A percentile compares a stretch with the other conserved stretches of the same genome.
phyloP scores from a whole-genome alignment of 2,329 filamentous ascomycete genomes.

The Claviceps sp. region DNA sequence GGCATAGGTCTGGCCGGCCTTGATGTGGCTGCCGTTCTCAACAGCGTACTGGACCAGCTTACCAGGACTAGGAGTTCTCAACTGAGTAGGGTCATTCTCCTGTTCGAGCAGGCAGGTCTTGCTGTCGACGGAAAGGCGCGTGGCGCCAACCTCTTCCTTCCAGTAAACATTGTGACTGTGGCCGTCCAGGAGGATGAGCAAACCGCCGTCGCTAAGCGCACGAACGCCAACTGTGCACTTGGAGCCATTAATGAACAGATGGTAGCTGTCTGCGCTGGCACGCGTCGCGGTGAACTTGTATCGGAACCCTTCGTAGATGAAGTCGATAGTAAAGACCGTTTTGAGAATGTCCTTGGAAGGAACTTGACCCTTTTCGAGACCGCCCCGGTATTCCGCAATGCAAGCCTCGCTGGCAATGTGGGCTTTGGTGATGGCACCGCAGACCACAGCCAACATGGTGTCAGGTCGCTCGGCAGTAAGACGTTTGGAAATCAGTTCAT shows the following conservation, averaged over 20 bases:
- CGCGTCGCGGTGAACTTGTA: slow-evolving; percentile 98
- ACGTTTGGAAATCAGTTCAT: slow-evolving; percentile 96
- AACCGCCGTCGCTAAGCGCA: slow-evolving; percentile 82
- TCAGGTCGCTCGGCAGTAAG: slow-evolving; percentile 93
- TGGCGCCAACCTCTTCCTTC: slow-evolving; percentile 97
- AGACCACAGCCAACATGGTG: slow-evolving; percentile 83
- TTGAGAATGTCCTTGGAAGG: slow-evolving; percentile 93
- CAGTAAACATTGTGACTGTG: slow-evolving; percentile 98
- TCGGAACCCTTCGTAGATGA: slow-evolving; percentile 91
- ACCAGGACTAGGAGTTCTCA: slow-evolving; percentile 85
- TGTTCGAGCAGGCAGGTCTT: slow-evolving; percentile 97
- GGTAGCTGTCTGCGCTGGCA: slow-evolving; percentile 86
- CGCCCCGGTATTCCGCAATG: slow-evolving; percentile 72
- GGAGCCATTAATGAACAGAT: slow-evolving; percentile 97
- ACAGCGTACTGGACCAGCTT: slow-evolving; percentile 98
- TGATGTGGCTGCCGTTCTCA: slow-evolving; percentile 87
- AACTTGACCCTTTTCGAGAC: slow-evolving; percentile 93
- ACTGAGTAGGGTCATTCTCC: slow-evolving; percentile 96
- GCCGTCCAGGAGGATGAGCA: slow-evolving; percentile 79
- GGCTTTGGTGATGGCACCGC: slow-evolving; percentile 87
- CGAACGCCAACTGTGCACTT: slow-evolving; percentile 90
- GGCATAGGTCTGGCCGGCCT: slow-evolving; percentile 82
- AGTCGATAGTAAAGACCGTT: slow-evolving; percentile 94
- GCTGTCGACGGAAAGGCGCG: slow-evolving; percentile 88
- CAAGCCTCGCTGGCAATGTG: slow-evolving; percentile 88